Percentiles rank a stretch among this genome's conserved stretches.
Evolutionary conservation across 257 asterid genomes (phyloP).

Genomic region (Mentha longifolia): DNA sequence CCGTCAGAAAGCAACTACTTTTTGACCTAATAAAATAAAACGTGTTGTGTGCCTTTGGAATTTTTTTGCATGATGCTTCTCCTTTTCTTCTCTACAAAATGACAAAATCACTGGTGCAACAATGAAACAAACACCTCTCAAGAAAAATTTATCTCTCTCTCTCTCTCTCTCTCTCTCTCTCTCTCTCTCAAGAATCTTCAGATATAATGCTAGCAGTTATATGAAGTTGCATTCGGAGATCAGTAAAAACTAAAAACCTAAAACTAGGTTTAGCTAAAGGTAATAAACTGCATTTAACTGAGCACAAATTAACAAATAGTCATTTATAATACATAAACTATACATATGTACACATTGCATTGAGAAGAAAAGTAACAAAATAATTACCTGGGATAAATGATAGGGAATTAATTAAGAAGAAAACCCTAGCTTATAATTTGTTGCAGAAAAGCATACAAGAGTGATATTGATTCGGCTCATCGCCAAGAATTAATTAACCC

Average conservation of each 20-base stretch:
- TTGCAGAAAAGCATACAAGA: slow-evolving; percentile 63
- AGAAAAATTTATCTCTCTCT: neutral
- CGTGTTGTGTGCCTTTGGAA: slow-evolving; percentile 6
- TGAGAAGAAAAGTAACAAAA: neutral
- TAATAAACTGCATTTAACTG: too few species aligned
- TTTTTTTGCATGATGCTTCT: slow-evolving; percentile 30
- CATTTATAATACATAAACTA: too few species aligned
- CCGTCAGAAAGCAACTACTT: neutral
- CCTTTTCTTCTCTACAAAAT: slow-evolving; percentile 26
- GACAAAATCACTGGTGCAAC: slow-evolving; percentile 27
- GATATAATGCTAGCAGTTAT: too few species aligned
- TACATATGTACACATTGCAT: too few species aligned
- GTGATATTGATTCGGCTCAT: slow-evolving; percentile 87
- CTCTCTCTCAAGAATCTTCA: neutral
- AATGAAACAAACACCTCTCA: neutral
- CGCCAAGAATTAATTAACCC: neutral
- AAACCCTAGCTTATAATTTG: too few species aligned
- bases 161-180: neutral
- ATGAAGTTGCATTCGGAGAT: too few species aligned
- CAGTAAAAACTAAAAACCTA: neutral
- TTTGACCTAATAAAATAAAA: neutral
- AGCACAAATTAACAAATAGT: too few species aligned
- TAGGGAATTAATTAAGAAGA: neutral
- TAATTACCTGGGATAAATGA: neutral
- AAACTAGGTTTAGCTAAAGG: neutral